These are phyloP conservation scores for Melampsora abietis-canadensis DNA, from an alignment of 1,284 basidiomycete species.

Conservation along the genomic window DNA sequence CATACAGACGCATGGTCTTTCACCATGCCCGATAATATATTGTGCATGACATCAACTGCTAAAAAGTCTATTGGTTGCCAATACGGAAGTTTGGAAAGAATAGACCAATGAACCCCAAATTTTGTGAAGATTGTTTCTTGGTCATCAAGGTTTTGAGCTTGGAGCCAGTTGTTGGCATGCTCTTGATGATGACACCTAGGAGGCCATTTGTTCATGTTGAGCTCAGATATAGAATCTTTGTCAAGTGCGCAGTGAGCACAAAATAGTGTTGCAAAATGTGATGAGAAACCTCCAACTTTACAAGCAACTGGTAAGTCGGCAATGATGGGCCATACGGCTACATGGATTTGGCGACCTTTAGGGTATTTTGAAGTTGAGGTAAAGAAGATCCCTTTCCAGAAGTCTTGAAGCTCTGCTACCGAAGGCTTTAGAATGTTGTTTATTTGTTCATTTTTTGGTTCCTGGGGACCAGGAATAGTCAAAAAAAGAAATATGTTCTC, in stretches of 20 bases:
- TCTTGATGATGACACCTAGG: conserved; percentile 12
- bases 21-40: conserved; percentile 11
- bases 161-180: neutral
- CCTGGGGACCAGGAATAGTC: conserved; percentile 14
- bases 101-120: conserved; percentile 9
- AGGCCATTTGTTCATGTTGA: neutral
- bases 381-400: neutral
- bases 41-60: conserved; percentile 14
- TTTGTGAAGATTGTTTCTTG: neutral
- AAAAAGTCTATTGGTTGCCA: conserved; percentile 22
- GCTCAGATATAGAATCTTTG: neutral
- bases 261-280: no score
- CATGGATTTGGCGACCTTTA: no score
- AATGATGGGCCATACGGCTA: neutral
- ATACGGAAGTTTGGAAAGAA: conserved; percentile 19
- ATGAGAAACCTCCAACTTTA: neutral
- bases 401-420: neutral
- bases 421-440: neutral
- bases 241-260: conserved; percentile 13
- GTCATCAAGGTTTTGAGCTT: neutral
- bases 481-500: neutral
- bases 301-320: neutral
- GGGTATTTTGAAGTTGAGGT: neutral
- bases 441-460: conserved; percentile 11
- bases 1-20: conserved; percentile 18